Conservation (phyloP, 345 rosid species). For the Pistacia atlantica region DNA sequence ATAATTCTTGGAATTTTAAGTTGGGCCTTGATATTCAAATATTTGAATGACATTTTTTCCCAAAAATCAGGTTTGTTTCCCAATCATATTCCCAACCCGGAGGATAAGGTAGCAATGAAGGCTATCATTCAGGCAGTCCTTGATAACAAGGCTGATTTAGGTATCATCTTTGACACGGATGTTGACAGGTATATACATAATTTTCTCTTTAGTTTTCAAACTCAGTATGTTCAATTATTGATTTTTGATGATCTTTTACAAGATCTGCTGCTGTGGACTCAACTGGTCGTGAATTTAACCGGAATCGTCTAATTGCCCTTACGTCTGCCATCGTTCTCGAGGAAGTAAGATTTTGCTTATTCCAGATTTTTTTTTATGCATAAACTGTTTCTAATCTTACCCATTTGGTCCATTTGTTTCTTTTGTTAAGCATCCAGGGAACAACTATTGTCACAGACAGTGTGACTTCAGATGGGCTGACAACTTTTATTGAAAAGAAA, state of each 20-base stretch:
- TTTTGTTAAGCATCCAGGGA: conserved; percentile 83
- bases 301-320: conserved; percentile 90
- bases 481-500: conserved; percentile 82
- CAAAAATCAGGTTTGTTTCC: conserved; percentile 79
- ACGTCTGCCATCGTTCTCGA: conserved; percentile 93
- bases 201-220: not conserved
- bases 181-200: conserved; percentile 74
- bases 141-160: conserved; percentile 86
- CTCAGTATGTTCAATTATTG: not conserved
- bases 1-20: conserved; percentile 9
- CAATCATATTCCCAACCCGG: conserved; percentile 98
- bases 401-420: conserved; percentile 5
- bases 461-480: conserved; percentile 95
- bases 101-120: conserved; percentile 91
- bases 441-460: conserved; percentile 96
- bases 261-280: conserved; percentile 99
- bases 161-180: conserved; percentile 98
- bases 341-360: conserved; percentile 61
- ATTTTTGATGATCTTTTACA: conserved; percentile 11
- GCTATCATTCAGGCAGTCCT: conserved; percentile 90
- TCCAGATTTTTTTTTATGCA: not conserved
- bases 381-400: not conserved
- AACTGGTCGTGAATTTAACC: conserved; percentile 79
- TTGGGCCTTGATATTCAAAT: conserved; percentile 15
- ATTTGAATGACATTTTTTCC: conserved; percentile 4